Evolutionary conservation across 2,329 filamentous ascomycete species (phyloP).

Genomic region (Alternaria longipes): DNA sequence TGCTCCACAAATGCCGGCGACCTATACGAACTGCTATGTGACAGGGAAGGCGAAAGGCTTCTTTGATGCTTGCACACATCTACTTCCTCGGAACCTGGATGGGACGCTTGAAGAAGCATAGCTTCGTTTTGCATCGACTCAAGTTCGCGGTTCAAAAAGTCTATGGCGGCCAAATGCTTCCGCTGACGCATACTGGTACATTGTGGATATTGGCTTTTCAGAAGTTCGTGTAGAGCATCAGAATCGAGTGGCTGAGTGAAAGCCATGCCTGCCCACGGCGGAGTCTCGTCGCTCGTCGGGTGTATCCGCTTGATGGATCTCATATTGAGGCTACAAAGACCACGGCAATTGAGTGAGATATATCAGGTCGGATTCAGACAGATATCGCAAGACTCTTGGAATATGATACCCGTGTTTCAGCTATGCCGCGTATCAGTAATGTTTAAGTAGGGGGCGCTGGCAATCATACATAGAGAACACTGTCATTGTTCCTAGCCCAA

Average conservation of each 20-base stretch:
- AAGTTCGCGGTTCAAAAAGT: constrained; percentile 38
- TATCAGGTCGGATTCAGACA: not conserved
- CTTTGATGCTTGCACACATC: not conserved
- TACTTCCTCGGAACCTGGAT: not conserved
- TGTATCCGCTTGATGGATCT: constrained; percentile 28
- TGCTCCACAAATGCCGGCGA: not conserved
- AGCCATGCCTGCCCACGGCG: constrained; percentile 39
- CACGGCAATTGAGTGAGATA: not conserved
- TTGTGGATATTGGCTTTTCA: constrained; percentile 32
- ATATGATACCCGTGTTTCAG: not conserved
- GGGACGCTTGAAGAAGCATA: not conserved
- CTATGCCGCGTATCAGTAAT: not conserved
- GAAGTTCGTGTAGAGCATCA: constrained; percentile 34
- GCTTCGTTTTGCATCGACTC: constrained; percentile 23
- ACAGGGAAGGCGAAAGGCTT: not conserved
- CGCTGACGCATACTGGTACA: constrained; percentile 32
- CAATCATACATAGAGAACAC: not conserved
- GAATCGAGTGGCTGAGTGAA: constrained; percentile 37
- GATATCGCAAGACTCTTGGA: not conserved
- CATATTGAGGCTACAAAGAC: not conserved
- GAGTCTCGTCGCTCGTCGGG: constrained; percentile 30
- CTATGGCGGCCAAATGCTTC: constrained; percentile 40
- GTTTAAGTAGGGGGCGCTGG: not conserved
- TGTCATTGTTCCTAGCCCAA: not conserved
- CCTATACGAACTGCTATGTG: not conserved